Base-by-base conservation (phyloP, 2,329 filamentous ascomycete species). In the Teratosphaeria epicoccoides region DNA sequence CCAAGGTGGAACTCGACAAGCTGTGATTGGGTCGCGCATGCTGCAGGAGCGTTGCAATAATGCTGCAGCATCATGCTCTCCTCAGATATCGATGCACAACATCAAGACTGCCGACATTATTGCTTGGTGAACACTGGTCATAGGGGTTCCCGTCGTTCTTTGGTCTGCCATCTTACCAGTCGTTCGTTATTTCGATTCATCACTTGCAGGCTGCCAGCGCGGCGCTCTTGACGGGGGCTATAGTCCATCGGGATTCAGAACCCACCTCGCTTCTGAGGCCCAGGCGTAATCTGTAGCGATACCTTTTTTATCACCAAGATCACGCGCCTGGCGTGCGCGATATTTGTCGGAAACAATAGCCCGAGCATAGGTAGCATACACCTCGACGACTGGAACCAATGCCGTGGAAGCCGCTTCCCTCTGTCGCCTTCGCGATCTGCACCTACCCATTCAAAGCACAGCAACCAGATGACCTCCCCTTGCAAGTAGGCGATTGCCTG, bases 371-470 rank as follows among this genome's bases (percentile, higher is more conserved):
- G n/a, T n/a, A n/a, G n/a, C n/a, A n/a, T n/a, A n/a, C n/a, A n/a
- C n/a, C n/a, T 40, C 6, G 14, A 20, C 33, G n/a, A 7, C n/a
- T 14, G 7, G n/a, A 40, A 20, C 33, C 33, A 2, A 95, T 95
- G 90, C 88, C 90, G 80, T 98, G 93, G 93, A 84, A 87, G 80
- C 91, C 93, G 66, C 81, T 98, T 70, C 88, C 90, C 71, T 87
- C 88, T 65, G 96, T 98, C 76, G 93, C 90, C 67, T 98, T 97
- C 76, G 94, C 91, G 63, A 87, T 98, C 71, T 93, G 91, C 76
- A 90, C 85, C 60, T 95, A 90, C 70, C 93, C 93, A 33, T 98
- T 98, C 73, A 79, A 86, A 62, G 87, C 93, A 55, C 84, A 87
- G 54, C 84, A 84, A 59, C 82, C 89, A 50, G 87, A 89, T 68